Conservation (phyloP, 371 early-diverging fungal species). For the Lichtheimia ramosa region DNA sequence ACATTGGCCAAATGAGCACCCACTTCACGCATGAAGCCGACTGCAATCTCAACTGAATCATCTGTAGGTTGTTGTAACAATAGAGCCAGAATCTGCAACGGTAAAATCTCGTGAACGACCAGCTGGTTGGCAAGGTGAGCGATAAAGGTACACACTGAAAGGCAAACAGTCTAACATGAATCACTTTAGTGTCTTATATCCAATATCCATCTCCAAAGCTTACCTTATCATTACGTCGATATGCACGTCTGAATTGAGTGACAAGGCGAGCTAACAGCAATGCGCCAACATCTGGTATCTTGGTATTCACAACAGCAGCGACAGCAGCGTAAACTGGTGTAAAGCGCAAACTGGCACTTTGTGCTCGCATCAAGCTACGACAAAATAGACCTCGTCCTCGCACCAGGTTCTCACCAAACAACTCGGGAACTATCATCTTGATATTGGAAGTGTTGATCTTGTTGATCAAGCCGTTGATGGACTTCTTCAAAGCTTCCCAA, state of each 20-base stretch:
- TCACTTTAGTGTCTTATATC: neutral
- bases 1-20: slow-evolving; percentile 85
- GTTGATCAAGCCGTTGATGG: slow-evolving; percentile 94
- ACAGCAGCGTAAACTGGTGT: slow-evolving; percentile 93
- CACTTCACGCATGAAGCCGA: slow-evolving; percentile 92
- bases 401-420: slow-evolving; percentile 90
- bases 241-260: slow-evolving; percentile 89
- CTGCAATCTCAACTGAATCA: slow-evolving; percentile 96
- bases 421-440: slow-evolving; percentile 86
- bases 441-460: slow-evolving; percentile 93
- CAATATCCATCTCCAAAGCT: neutral
- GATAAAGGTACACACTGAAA: slow-evolving; percentile 85
- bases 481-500: slow-evolving; percentile 96
- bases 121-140: slow-evolving; percentile 94
- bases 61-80: slow-evolving; percentile 92
- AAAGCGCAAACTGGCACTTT: slow-evolving; percentile 85
- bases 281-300: slow-evolving; percentile 90
- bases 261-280: slow-evolving; percentile 85
- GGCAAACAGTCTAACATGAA: slow-evolving; percentile 57
- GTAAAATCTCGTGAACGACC: slow-evolving; percentile 87
- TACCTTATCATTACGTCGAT: slow-evolving; percentile 89
- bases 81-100: slow-evolving; percentile 84
- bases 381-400: slow-evolving; percentile 93
- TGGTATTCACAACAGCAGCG: slow-evolving; percentile 90
- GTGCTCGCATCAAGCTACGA: slow-evolving; percentile 90